Base-by-base conservation (phyloP, 768 basidiomycete species). In the Sarcodon sp. region DNA sequence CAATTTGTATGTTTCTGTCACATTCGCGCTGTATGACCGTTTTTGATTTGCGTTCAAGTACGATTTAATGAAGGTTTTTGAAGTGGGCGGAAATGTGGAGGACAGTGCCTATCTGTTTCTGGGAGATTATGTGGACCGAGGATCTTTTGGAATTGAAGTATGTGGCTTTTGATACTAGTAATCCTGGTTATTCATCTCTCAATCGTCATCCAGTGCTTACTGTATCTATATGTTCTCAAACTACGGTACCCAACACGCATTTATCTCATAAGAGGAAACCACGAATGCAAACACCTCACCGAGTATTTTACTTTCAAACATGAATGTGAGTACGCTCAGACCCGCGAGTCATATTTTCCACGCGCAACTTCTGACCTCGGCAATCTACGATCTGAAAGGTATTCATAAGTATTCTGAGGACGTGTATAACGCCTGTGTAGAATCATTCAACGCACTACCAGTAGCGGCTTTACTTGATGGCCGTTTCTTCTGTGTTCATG, bases 281-380 rank as follows among this genome's bases (percentile, higher is more conserved):
- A 98, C 66, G 94, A 98, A 71, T 98, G 94, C 62, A 79, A 84
- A 35, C 93, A 98, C 67, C 70, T 98, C 43, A 98, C 94, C 2
- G 91, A 93, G 65, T 96, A 93, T 63, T 97, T 97, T 60, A 97
- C 94, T 7, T 98, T 98, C 71, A 93, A 91, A 69, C 83, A 89
- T 53, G 94, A 98, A 83, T 86, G 85, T 93, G 57, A 66, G 81
- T 64, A 33, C 43, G 33, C 54, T 27, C 44, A 33, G n/a, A 44
- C 33, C 46, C 43, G n/a, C n/a, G n/a, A n/a, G n/a, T 11, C 49
- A 32, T 21, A 47, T 7, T 39, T 38, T 18, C 48, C 47, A 45
- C 33, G 5, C 52, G 51, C 16, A 49, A 38, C 7, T 15, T 27
- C 15, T 21, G 13, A 45, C 49, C 15, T 43, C 48, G 36, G 45